These are phyloP conservation scores for Chytriomyces hyalinus DNA, from an alignment of 192 early-diverging fungal species.

Conservation along the genomic window DNA sequence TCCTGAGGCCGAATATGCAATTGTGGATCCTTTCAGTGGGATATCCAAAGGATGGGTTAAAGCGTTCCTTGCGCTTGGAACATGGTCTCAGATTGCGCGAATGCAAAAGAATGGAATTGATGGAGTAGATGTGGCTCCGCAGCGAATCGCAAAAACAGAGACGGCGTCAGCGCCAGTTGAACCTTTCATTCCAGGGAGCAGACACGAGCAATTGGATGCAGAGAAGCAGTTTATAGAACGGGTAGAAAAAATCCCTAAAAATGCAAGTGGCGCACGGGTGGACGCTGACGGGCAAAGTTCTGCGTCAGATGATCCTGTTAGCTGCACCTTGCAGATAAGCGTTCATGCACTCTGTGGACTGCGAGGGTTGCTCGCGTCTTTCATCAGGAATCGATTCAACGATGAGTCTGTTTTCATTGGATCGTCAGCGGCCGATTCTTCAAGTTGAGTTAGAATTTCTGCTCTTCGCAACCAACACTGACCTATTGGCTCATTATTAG, in stretches of 20 bases:
- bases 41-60: conserved; percentile 48
- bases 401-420: not conserved
- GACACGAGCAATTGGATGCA: not conserved
- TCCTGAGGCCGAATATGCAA: conserved; percentile 50
- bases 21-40: conserved; percentile 52
- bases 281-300: not conserved
- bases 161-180: not conserved
- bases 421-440: not conserved
- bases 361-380: conserved; percentile 14
- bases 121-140: not conserved
- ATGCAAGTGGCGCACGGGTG: not conserved
- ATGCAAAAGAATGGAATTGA: not conserved
- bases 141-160: not conserved
- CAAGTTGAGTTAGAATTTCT: not conserved
- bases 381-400: conserved; percentile 7
- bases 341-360: conserved; percentile 43
- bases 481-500: not conserved
- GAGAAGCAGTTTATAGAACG: conserved; percentile 5
- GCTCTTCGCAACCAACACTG: not conserved
- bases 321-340: not conserved
- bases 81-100: conserved; percentile 40
- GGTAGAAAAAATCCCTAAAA: not conserved
- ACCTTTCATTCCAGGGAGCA: too few species aligned
- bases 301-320: not conserved
- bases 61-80: conserved; percentile 45